Evolutionary conservation across 2,329 filamentous ascomycete genomes (phyloP), one percentile per base, ranked within the genome.

Genomic region (Talaromyces sp.): DNA sequence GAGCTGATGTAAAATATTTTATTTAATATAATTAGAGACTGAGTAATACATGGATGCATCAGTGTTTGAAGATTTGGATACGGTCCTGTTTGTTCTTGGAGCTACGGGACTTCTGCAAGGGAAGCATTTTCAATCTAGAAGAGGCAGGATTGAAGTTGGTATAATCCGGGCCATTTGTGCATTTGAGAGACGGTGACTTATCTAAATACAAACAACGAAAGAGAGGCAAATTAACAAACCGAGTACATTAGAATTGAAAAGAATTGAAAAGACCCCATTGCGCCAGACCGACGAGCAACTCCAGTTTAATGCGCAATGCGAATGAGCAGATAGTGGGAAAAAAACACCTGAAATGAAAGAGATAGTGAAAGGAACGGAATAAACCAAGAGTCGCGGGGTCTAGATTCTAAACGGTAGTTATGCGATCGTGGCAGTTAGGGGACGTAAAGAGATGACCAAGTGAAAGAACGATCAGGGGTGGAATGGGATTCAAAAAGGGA

Each of bases 261-360:
- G n/a, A n/a, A n/a, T n/a, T n/a, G n/a, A 32, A 37, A 57, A 51
- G 47, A 60, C 36, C 48, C 57, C 54, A 57, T 51, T 52, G 55
- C 64, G 57, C 64, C 57, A 56, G 42, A 57, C 56, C 61, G n/a
- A 50, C 57, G 53, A 57, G 54, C 47, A 65, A 68, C 65, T 66
- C 65, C 65, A 54, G 24, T 53, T 59, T 48, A 53, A 66, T 66
- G 64, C 58, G 56, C 52, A 56, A 65, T 65, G 63, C 62, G 62
- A 19, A 39, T 43, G 43, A 27, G 33, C 19, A 14, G 11, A 44
- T 43, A 13, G 16, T 36, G 24, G 35, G 20, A 49, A 32, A 39
- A 17, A 52, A 22, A 36, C 36, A 27, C 14, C n/a, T n/a, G 37
- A 37, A 16, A 22, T 24, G 22, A 24, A 20, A 46, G 52, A 36